Conservation (phyloP, 306 rosid species). For the Cucumis cinereus region DNA sequence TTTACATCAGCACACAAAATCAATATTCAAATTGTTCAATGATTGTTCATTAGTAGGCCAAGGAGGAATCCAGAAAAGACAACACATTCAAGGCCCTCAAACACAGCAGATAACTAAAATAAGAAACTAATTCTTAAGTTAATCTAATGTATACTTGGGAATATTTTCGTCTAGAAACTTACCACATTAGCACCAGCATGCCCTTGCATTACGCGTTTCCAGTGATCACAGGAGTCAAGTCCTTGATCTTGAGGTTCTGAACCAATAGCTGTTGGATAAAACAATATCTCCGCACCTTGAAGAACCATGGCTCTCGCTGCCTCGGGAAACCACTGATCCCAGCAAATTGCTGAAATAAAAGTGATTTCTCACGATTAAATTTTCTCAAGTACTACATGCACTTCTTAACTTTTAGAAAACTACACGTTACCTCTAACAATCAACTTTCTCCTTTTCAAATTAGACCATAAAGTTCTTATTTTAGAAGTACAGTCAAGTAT, state of each 20-base stretch:
- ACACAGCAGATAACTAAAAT: background rate
- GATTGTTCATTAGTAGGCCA: background rate
- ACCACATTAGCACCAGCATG: constrained; percentile 97
- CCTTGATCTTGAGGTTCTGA: constrained; percentile 82
- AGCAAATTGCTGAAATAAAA: constrained; percentile 70
- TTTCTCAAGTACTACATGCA: background rate
- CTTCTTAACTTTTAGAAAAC: background rate
- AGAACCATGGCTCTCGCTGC: constrained; percentile 89
- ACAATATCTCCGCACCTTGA: constrained; percentile 94
- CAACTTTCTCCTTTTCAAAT: background rate
- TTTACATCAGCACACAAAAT: background rate
- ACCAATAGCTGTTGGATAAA: constrained; percentile 96
- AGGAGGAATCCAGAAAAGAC: background rate
- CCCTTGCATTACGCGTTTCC: constrained; percentile 97
- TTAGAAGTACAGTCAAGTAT: background rate
- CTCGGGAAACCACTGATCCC: constrained; percentile 99
- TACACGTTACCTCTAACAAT: background rate
- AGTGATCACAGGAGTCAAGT: constrained; percentile 81
- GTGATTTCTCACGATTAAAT: background rate
- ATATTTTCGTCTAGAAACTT: constrained; percentile 9
- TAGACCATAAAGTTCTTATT: background rate
- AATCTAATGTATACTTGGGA: background rate
- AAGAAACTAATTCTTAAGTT: background rate
- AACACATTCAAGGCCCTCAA: background rate
- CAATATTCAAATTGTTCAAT: background rate